A percentile compares a stretch with the other conserved stretches of the same genome.
phyloP scores from a whole-genome alignment of 2,329 filamentous ascomycete species.

The Stagonosporopsis rhizophila region DNA sequence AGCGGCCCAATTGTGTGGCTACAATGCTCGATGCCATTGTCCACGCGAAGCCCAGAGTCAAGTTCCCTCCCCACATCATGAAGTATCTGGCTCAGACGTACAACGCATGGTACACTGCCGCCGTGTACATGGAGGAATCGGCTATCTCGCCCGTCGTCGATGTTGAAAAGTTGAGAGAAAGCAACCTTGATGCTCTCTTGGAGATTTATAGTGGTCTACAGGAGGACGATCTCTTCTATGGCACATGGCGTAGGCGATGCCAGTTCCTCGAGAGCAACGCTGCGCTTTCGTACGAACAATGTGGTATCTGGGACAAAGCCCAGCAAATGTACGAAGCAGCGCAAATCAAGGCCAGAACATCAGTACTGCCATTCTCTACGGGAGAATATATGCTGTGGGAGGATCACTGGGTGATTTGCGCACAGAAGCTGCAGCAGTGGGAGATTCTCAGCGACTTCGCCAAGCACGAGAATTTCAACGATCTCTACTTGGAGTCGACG shows the following conservation, averaged over 20 bases:
- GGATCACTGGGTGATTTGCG: conserved; percentile 97
- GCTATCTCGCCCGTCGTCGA: conserved; percentile 85
- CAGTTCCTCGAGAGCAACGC: conserved; percentile 98
- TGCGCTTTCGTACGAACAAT: conserved; percentile 96
- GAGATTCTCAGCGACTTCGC: conserved; percentile 97
- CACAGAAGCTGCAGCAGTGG: conserved; percentile 98
- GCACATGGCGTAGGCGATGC: conserved; percentile 92
- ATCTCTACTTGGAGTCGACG: conserved; percentile 90
- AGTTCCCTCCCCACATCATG: conserved; percentile 92
- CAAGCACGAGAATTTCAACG: conserved; percentile 98
- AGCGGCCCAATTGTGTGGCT: conserved; percentile 93
- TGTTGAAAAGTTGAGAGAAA: conserved; percentile 84
- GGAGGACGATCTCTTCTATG: conserved; percentile 97
- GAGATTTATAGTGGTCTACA: conserved; percentile 90
- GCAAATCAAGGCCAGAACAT: conserved; percentile 95
- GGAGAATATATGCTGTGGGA: conserved; percentile 99
- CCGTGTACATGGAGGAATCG: conserved; percentile 87
- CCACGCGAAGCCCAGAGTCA: conserved; percentile 83
- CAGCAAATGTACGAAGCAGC: conserved; percentile 96
- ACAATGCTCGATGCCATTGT: conserved; percentile 88
- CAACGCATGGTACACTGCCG: conserved; percentile 95
- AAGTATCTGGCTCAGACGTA: conserved; percentile 95
- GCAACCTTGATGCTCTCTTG: conserved; percentile 93
- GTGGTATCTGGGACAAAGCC: conserved; percentile 99
- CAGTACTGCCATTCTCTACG: conserved; percentile 93